These are phyloP conservation scores for Acacia acuminata DNA, from an alignment of 306 rosid genomes.

Conservation along the genomic window DNA sequence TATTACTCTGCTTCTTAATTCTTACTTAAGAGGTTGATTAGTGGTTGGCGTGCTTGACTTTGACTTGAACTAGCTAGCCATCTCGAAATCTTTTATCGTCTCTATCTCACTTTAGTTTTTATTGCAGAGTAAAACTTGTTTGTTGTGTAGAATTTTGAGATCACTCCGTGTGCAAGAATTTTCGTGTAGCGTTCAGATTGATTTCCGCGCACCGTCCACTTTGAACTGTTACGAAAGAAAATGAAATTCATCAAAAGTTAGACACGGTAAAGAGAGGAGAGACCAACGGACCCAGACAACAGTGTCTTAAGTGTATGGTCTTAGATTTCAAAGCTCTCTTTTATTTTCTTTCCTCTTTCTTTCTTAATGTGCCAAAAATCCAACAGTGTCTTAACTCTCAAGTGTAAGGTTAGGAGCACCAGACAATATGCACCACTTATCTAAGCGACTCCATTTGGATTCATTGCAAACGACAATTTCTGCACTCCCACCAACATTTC, in stretches of 20 bases:
- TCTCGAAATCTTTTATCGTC: background rate
- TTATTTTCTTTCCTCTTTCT: background rate
- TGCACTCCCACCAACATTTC: too few relatives aligned
- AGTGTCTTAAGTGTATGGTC: background rate
- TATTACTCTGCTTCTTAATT: background rate
- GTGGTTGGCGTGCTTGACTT: slow-evolving; percentile 1
- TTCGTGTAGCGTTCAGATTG: background rate
- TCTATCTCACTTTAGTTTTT: too few relatives aligned
- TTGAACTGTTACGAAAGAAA: background rate
- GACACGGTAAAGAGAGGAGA: background rate
- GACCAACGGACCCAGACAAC: background rate
- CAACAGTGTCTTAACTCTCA: too few relatives aligned
- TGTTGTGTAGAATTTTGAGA: background rate
- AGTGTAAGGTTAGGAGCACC: background rate
- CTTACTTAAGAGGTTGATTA: background rate
- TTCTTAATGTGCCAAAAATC: background rate
- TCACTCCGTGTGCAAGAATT: background rate
- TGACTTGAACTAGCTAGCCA: background rate
- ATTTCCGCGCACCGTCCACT: background rate
- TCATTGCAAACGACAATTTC: too few relatives aligned
- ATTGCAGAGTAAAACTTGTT: too few relatives aligned
- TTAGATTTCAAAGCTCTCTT: background rate
- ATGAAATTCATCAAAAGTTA: background rate
- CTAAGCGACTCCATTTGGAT: too few relatives aligned
- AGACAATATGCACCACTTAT: background rate